Evolutionary conservation across 768 basidiomycete species (phyloP).

Genomic region (Leucosporidium yakuticum): DNA sequence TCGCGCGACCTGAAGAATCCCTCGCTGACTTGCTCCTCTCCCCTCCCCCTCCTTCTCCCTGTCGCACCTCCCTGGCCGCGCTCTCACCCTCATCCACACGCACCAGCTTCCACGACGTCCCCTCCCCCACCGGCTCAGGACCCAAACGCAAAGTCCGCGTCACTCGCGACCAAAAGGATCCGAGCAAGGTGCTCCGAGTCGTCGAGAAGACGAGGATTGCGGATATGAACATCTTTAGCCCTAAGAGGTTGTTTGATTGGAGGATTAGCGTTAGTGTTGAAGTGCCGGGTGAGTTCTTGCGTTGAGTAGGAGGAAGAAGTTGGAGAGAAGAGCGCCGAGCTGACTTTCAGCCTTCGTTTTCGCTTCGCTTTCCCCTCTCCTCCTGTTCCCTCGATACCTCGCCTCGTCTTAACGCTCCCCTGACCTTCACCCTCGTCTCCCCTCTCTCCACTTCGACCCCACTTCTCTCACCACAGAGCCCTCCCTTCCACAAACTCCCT

Average conservation of each 20-base stretch:
- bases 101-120: conserved; percentile 41
- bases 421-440: neutral
- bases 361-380: no score
- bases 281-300: conserved; percentile 25
- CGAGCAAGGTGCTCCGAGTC: conserved; percentile 52
- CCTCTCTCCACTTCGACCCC: neutral
- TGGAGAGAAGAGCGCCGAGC: no score
- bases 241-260: conserved; percentile 81
- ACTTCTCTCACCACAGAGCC: neutral
- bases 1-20: no score
- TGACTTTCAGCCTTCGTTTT: no score
- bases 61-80: no score
- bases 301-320: no score
- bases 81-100: no score
- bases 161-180: conserved; percentile 70
- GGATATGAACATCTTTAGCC: conserved; percentile 78
- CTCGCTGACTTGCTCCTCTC: no score
- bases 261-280: conserved; percentile 88
- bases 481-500: conserved; percentile 16
- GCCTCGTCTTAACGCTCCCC: neutral
- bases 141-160: conserved; percentile 62
- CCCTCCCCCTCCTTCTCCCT: no score
- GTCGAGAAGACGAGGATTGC: conserved; percentile 77
- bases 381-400: neutral
- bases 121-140: conserved; percentile 45